Evolutionary conservation across 2,329 filamentous ascomycete genomes (phyloP).

Genomic region (Epichloe elymi): DNA sequence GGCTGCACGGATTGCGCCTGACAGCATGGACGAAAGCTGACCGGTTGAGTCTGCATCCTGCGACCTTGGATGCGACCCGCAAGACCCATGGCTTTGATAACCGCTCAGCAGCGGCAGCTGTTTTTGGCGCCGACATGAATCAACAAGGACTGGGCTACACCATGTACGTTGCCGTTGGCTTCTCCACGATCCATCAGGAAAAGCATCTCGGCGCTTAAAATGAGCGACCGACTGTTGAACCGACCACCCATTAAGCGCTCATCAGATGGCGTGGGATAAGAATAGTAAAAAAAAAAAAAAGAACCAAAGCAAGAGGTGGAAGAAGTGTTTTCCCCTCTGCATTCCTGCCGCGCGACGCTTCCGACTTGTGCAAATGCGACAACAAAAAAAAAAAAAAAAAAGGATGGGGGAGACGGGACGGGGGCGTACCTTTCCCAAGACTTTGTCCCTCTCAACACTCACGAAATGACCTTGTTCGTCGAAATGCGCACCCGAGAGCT

Average conservation of each 20-base stretch:
- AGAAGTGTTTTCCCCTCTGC: background rate
- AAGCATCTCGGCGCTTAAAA: background rate
- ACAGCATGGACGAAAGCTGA: background rate
- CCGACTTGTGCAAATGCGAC: background rate
- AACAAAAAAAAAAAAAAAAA: background rate
- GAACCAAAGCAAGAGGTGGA: background rate
- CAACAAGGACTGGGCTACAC: background rate
- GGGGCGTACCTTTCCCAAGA: constrained; percentile 59
- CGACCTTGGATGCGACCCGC: constrained; percentile 4
- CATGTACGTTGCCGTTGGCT: background rate
- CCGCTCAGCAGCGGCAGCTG: background rate
- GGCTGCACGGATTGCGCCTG: background rate
- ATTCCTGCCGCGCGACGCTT: background rate
- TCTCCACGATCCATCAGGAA: background rate
- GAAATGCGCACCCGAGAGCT: constrained; percentile 66
- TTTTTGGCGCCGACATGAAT: background rate
- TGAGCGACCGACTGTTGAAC: background rate
- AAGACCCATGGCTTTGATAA: background rate
- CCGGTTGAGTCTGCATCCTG: background rate
- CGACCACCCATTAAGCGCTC: background rate
- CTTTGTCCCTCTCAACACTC: constrained; percentile 74
- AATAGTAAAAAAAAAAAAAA: background rate
- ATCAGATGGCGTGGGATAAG: background rate
- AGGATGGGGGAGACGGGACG: constrained; percentile 9
- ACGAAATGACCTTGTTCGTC: constrained; percentile 74